These are phyloP conservation scores for Schwanniomyces polymorphus DNA, from an alignment of 805 yeast genomes.

Conservation along the genomic window DNA sequence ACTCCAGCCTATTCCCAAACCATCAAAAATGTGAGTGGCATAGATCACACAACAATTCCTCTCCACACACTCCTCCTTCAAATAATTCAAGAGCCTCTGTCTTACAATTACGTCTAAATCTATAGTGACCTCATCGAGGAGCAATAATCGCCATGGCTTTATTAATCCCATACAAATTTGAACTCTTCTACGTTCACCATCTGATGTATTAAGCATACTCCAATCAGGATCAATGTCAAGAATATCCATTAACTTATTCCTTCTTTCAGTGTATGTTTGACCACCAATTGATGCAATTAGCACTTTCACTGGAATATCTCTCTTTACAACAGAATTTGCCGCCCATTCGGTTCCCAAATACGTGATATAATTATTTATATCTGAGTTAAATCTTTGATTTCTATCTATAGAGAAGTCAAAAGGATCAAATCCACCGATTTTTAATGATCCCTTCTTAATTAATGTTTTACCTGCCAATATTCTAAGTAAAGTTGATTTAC, in stretches of 20 bases:
- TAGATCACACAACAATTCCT: constrained; percentile 80
- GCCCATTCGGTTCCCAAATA: constrained; percentile 99
- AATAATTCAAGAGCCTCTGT: constrained; percentile 65
- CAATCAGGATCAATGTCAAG: constrained; percentile 85
- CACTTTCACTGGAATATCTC: constrained; percentile 86
- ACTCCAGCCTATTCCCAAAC: constrained; percentile 83
- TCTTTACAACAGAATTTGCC: constrained; percentile 79
- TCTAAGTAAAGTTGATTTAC: constrained; percentile 85
- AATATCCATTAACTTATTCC: constrained; percentile 72
- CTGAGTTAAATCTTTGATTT: constrained; percentile 41
- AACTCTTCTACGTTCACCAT: constrained; percentile 93
- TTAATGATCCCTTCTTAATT: constrained; percentile 67
- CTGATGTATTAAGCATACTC: constrained; percentile 91
- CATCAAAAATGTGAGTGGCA: constrained; percentile 97
- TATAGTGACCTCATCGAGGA: constrained; percentile 96
- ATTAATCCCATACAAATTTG: constrained; percentile 91
- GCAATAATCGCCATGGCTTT: constrained; percentile 82
- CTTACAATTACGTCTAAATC: constrained; percentile 94
- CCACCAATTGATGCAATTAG: constrained; percentile 81
- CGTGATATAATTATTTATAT: constrained; percentile 55
- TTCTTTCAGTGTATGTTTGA: constrained; percentile 61
- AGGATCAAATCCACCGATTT: constrained; percentile 85
- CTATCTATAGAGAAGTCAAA: constrained; percentile 60
- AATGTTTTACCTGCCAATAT: constrained; percentile 90
- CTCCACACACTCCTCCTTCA: constrained; percentile 67